Evolutionary conservation across 768 basidiomycete genomes (phyloP), one percentile per base, ranked within the genome.

Genomic region (Lenzites betulinus): DNA sequence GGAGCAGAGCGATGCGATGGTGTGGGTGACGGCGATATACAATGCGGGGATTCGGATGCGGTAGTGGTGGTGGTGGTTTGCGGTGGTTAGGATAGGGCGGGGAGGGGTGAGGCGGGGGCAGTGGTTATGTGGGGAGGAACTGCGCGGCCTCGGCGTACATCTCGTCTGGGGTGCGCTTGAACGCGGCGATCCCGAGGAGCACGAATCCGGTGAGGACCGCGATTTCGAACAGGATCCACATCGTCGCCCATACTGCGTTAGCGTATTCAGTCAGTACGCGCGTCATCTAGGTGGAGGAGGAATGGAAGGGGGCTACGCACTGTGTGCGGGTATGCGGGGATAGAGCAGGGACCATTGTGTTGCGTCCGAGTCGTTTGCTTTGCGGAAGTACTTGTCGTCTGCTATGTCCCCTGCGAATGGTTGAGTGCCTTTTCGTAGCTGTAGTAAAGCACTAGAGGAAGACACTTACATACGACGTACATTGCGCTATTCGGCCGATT

Each of bases 301-400:
- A 36, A 47, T 38, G 36, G 13, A 12, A 38, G 15, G 33, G 39
- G 12, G 23, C 46, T 44, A 72, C 83, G 60, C 73, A 91, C 92
- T 73, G 69, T 93, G 90, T n/a, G 90, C 81, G 41, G 83, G 80
- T 53, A 91, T 79, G 7, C 76, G 72, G 18, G 90, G 90, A 73
- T 80, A 93, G 52, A 98, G 71, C 46, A 93, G 76, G 18, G 84
- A 76, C 70, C 93, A 96, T 68, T 98, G 95, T 2, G 93, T 92
- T 59, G 92, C 91, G 69, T 96, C 95, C 1, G 93, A 94, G 68
- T 94, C 92, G 69, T 96, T 96, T 26, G 87, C 82, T 78, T 96
- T 96, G 70, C 94, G 92, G 75, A 95, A 97, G 76, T 95, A 93
- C 57, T 91, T 83, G 70, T 98, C 95, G 71, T 98, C 95, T 44